Base-by-base conservation (phyloP, 768 basidiomycete genomes). In the Xerocomus spinulosus region DNA sequence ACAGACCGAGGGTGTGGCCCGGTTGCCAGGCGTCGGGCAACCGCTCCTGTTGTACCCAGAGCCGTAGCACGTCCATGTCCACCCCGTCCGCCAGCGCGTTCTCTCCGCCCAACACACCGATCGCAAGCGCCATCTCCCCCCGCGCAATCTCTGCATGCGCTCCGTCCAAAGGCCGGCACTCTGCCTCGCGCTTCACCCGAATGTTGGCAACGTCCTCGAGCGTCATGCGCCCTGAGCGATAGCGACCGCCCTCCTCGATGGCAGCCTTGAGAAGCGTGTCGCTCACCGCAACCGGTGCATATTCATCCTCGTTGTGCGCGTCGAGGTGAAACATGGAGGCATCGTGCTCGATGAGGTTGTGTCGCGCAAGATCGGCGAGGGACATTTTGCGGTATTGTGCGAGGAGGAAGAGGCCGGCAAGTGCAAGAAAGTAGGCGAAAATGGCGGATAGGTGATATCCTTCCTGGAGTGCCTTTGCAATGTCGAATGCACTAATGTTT, bases 121-220 rank as follows among this genome's bases (percentile, higher is more conserved):
- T 67, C 8, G 83, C 77, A 42, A 85, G 77, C 0, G 76, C 80
- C 72, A 85, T 80, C 64, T 86, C 83, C 15, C 82, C 83, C 3
- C 82, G 73, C 2, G 83, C 83, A 45, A 85, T 75, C 64, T 82
- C 80, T 2, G 74, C 72, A 50, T 81, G 80, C 4, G 80, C 33
- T 4, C 56, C 43, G 42, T 75, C 73, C 23, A 84, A 57, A 0
- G 69, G 66, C 3, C 61, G 59, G 8, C 64, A 76, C 26, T 68
- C 58, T 14, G 64, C 69, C 52, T 85, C 81, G 20, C 83, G 67
- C 42, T 78, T 70, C 3, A 80, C 61, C 3, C 83, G 72, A 9
- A 77, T 72, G 18, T 71, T 66, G 2, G 77, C 80, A 13, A 83
- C 70, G 49, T 68, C 63, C 23, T 63, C 53, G 23, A 61, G 56